Evolutionary conservation across 305 asterid species (phyloP), one percentile per base, ranked within the genome.

Genomic region (Fraxinus floribunda): DNA sequence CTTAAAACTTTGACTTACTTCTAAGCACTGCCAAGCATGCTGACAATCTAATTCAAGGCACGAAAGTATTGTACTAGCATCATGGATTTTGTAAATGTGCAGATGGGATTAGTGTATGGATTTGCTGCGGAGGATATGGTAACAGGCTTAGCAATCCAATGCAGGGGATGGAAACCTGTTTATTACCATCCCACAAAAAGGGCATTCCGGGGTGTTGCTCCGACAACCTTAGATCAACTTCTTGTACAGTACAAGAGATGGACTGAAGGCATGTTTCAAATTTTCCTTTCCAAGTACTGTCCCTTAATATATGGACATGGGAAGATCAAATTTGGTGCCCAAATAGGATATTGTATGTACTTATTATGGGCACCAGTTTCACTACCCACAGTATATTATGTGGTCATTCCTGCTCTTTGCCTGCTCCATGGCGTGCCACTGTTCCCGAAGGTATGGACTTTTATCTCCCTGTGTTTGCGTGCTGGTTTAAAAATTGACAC

Each of bases 71-170:
- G 64, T 16, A 13, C 18, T 46, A 52, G 64, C 22, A 52, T 52
- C 64, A 52, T 52, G 22, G 64, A 16, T 52, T 16, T 26, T 38
- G 22, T 49, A 36, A 66, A 52, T 76, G 30, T 86, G 76, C 90
- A 95, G 98, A 90, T 92, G 92, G 98, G 98, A 7, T 79, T 95
- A 84, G 88, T 93, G 81, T 93, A 94, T 77, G 99, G 99, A 77
- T 89, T 76, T 87, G 83, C 93, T 4, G 95, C 87, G 0, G 98
- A 95, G 86, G 99, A 95, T 86, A 87, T 95, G 55, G 88, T 92
- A n/a, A 94, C 98, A 6, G 99, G 99, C 22, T 81, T 95, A 78
- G 39, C 91, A n/a, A 95, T 93, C 84, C 99, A 91, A 49, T 93
- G 97, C 90, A 87, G 92, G 75, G 99, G 99, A 85, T 94, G 98